phyloP scores from a whole-genome alignment of 306 rosid species.

The Abrus pulchellus region DNA sequence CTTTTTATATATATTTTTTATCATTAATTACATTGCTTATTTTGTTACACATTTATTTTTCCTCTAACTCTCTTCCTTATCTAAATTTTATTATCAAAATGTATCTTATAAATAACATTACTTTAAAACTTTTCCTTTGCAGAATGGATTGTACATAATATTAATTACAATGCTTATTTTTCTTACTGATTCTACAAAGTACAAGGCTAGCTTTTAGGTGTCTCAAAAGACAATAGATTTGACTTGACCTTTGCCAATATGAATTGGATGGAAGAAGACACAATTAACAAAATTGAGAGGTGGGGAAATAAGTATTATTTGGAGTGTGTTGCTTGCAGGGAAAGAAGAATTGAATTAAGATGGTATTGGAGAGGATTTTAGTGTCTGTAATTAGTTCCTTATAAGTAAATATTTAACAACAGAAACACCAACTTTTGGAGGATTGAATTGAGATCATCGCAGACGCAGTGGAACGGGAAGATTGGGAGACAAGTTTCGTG shows the following conservation, averaged over 20 bases:
- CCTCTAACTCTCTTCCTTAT: too few species aligned
- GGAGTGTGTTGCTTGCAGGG: not conserved
- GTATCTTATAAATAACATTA: too few species aligned
- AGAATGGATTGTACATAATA: not conserved
- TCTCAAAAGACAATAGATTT: constrained; percentile 12
- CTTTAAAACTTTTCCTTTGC: not conserved
- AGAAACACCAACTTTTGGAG: constrained; percentile 7
- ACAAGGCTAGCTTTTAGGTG: not conserved
- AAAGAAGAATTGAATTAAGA: not conserved
- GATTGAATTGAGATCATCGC: constrained; percentile 27
- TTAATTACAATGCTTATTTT: not conserved
- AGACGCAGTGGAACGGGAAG: constrained; percentile 32
- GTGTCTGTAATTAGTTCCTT: not conserved
- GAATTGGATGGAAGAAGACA: not conserved
- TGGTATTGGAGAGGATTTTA: not conserved
- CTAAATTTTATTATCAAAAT: too few species aligned
- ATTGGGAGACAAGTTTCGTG: constrained; percentile 55
- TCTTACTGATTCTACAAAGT: constrained; percentile 12
- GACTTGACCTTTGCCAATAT: constrained; percentile 8
- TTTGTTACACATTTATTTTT: too few species aligned
- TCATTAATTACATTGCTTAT: too few species aligned
- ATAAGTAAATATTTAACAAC: not conserved
- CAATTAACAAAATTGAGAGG: constrained; percentile 15
- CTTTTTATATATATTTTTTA: too few species aligned
- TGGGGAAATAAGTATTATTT: constrained; percentile 12